These are phyloP conservation scores for Thelonectria discophora DNA, from an alignment of 2,329 filamentous ascomycete species.

Conservation along the genomic window DNA sequence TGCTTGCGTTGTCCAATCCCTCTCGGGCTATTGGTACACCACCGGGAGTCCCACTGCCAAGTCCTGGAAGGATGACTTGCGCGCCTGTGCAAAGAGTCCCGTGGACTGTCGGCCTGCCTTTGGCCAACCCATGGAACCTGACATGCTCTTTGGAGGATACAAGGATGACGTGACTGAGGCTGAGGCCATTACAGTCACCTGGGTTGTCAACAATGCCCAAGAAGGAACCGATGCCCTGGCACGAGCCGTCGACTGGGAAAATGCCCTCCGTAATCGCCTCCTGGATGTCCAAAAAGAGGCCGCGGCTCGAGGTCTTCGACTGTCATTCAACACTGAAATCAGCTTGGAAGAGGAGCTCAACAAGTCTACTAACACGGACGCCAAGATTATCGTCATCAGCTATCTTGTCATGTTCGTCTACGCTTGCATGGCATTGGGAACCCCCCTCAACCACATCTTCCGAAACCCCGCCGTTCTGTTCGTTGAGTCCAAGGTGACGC, in stretches of 20 bases:
- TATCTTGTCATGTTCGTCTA: conserved; percentile 99
- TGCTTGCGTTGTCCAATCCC: conserved; percentile 90
- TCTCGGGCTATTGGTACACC: conserved; percentile 87
- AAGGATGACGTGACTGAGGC: conserved; percentile 75
- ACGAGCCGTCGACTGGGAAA: conserved; percentile 89
- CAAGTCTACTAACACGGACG: conserved; percentile 98
- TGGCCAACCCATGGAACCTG: conserved; percentile 85
- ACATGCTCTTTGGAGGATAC: conserved; percentile 86
- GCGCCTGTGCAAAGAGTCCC: conserved; percentile 79
- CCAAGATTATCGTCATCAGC: conserved; percentile 94
- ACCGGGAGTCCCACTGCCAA: conserved; percentile 52
- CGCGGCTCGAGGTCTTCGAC: conserved; percentile 75
- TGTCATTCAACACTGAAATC: conserved; percentile 96
- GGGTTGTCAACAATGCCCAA: conserved; percentile 89
- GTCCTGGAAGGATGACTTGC: conserved; percentile 77
- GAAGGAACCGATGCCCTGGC: conserved; percentile 76
- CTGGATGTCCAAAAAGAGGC: conserved; percentile 85
- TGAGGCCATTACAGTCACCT: conserved; percentile 85
- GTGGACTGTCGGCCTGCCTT: conserved; percentile 89
- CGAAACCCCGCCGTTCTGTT: conserved; percentile 84
- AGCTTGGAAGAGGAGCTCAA: conserved; percentile 96
- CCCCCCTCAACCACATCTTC: conserved; percentile 80
- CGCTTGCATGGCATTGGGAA: conserved; percentile 90
- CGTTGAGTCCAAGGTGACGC: conserved; percentile 95
- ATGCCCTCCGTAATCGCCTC: conserved; percentile 76